These are phyloP conservation scores for Penicillium freii DNA, from an alignment of 2,329 filamentous ascomycete genomes.

Conservation along the genomic window DNA sequence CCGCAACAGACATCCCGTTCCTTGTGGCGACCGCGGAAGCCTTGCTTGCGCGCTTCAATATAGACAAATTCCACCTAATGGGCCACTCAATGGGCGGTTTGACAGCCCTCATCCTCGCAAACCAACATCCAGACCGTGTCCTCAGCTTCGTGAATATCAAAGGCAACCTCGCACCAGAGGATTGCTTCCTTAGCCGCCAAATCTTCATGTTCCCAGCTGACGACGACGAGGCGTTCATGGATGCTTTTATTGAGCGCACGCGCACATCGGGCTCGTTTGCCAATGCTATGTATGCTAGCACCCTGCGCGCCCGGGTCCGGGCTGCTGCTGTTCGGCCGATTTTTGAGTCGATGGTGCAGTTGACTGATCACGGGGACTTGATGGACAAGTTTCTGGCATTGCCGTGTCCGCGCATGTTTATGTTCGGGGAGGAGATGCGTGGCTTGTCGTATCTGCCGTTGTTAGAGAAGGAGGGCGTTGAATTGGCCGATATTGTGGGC, in stretches of 20 bases:
- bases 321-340: constrained; percentile 21
- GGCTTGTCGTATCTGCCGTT: constrained; percentile 21
- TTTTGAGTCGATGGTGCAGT: constrained; percentile 26
- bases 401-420: constrained; percentile 22
- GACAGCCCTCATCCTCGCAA: constrained; percentile 23
- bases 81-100: constrained; percentile 30
- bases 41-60: constrained; percentile 19
- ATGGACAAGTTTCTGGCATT: constrained; percentile 18
- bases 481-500: constrained; percentile 23
- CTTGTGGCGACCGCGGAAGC: constrained; percentile 24
- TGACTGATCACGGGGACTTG: constrained; percentile 23
- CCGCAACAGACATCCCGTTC: constrained; percentile 24
- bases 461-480: constrained; percentile 17
- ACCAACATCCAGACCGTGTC: constrained; percentile 10
- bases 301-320: constrained; percentile 16
- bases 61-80: constrained; percentile 23
- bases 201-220: constrained; percentile 21
- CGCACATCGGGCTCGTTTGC: constrained; percentile 10
- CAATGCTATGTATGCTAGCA: constrained; percentile 23
- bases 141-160: constrained; percentile 28
- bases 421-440: constrained; percentile 24
- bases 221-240: constrained; percentile 18
- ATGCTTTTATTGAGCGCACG: constrained; percentile 20
- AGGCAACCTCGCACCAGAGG: constrained; percentile 27
- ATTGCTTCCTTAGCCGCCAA: constrained; percentile 29